Base-by-base conservation (phyloP, 768 basidiomycete species). In the Trametes villosa region DNA sequence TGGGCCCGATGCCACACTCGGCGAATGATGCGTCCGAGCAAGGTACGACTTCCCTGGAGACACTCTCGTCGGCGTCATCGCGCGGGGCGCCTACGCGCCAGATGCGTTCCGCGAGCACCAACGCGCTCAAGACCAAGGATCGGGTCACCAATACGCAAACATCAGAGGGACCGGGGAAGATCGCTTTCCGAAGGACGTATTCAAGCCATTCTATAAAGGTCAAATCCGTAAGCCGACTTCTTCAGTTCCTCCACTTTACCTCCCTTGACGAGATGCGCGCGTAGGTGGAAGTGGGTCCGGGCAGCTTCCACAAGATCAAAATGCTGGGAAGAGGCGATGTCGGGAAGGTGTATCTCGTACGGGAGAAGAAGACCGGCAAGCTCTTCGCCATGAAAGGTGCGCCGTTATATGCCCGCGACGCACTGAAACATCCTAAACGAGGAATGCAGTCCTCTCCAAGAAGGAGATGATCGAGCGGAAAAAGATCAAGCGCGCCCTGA, bases 391-490 rank as follows among this genome's bases (percentile, higher is more conserved):
- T 99, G 97, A 99, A 99, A 87, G 96, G 96, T 94, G 80, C 71
- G 84, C 57, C 57, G 66, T 60, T 62, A 34, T 68, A 62, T 41
- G 63, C 59, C 71, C 58, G 64, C 57, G 65, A 68, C 68, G 75
- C 46, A 54, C 69, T 75, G 73, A 72, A 72, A 76, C 72, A 24
- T 52, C 26, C 57, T 64, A 29, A 62, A 57, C 30, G 22, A 18
- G 45, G 41, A 30, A 20, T n/a, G 70, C 75, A 96, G 97, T 99
- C 24, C 81, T 99, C 45, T 97, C 95, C 51, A 98, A 98, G 81
- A 93, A 91, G 81, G 97, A 99, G 81, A 98, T 99, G 96, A 96
- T 99, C 75, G 94, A 96, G 78, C 87, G 97, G 69, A 97, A 96
- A 80, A 99, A 99, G 82, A 96, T 99, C 79, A 99, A 99, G 76